Base-by-base conservation (phyloP, 2,329 filamentous ascomycete genomes). In the Sordariomycetes sp. region DNA sequence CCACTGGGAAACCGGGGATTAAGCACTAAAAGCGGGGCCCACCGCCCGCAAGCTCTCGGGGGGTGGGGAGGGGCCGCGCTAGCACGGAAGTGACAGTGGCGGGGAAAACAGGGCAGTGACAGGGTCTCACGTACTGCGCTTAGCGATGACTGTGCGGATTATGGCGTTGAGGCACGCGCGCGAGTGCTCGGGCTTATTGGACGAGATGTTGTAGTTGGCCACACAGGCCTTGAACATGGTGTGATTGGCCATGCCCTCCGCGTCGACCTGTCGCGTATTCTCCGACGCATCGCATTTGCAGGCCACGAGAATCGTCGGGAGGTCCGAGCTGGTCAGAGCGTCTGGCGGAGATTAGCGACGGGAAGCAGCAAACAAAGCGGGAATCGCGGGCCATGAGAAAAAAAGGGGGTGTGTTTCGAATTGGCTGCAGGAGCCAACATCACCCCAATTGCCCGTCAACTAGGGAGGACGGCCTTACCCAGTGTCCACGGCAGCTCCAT, bases 251-350 rank as follows among this genome's bases (percentile, higher is more conserved):
- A 94, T 78, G 57, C 74, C 79, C 32, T 82, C 76, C 15, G 86
- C 80, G 65, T 92, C 84, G 58, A 95, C 77, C 66, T 89, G 80
- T 65, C 87, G 84, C 59, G 82, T 75, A 59, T 81, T 78, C 61
- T 85, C 81, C 53, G 86, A 84, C 55, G 84, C 81, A 69, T 96
- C 92, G 74, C 89, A 95, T 76, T 96, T 96, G 69, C 86, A 92
- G 57, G 90, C 89, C 55, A 95, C 88, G 50, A 96, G 79, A 61
- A 92, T 79, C 56, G 86, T 87, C 10, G 91, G 90, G 45, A 95
- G 72, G 25, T 79, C 78, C 20, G 86, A 84, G 64, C 85, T 86
- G 59, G 83, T 80, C 55, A 95, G 76, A 50, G 86, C 85, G 72
- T 83, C 90, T 95, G 54, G 7, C 45, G 39, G 17, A 50, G 45